These are phyloP conservation scores for Mucuna pruriens DNA, from an alignment of 306 rosid genomes.

Conservation along the genomic window DNA sequence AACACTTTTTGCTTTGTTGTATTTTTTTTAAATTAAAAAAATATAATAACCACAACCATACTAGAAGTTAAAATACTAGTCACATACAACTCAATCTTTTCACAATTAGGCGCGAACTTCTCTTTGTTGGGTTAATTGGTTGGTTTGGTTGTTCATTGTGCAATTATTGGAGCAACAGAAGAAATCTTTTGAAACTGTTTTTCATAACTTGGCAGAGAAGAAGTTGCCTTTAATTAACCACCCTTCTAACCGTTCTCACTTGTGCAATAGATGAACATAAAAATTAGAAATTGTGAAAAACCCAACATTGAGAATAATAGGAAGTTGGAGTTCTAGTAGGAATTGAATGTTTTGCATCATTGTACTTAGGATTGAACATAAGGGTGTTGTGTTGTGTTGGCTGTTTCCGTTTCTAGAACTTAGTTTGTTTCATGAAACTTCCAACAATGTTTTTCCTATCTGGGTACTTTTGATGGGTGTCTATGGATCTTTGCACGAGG, in stretches of 20 bases:
- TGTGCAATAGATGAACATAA: background rate
- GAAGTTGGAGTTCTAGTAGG: background rate
- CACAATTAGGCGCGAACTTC: too few relatives aligned
- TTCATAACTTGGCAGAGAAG: background rate
- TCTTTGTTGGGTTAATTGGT: background rate
- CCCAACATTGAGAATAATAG: too few relatives aligned
- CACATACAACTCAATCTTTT: too few relatives aligned
- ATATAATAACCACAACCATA: too few relatives aligned
- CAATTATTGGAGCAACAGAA: background rate
- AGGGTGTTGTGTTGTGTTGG: background rate
- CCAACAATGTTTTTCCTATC: background rate
- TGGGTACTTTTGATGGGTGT: background rate
- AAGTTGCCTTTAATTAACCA: constrained; percentile 17
- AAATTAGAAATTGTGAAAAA: background rate
- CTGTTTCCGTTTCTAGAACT: background rate
- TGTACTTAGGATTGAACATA: background rate
- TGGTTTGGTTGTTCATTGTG: background rate
- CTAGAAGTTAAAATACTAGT: too few relatives aligned
- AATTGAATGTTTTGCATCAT: background rate
- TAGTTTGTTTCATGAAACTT: background rate
- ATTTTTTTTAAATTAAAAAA: too few relatives aligned
- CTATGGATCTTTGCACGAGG: background rate
- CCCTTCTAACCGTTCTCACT: constrained; percentile 16
- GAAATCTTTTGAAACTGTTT: background rate
- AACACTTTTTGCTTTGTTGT: background rate